Evolutionary conservation across 1,139 yeast genomes (phyloP).

Genomic region (Yamadazyma trypodendri): DNA sequence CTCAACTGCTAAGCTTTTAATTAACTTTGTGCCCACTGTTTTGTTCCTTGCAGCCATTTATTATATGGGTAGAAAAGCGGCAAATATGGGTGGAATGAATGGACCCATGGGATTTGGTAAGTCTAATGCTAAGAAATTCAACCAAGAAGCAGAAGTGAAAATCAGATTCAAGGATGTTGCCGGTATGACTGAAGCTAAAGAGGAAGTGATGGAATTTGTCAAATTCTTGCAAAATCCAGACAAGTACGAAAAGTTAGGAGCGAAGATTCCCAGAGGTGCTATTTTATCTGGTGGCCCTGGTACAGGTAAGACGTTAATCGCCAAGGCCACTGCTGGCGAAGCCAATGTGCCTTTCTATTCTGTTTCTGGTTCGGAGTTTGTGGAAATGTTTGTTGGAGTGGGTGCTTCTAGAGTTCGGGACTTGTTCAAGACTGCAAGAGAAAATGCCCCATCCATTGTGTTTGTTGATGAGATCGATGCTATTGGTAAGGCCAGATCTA

Average conservation of each 20-base stretch:
- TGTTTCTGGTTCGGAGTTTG: constrained; percentile 97
- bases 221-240: constrained; percentile 85
- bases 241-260: constrained; percentile 89
- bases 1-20: constrained; percentile 56
- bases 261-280: constrained; percentile 97
- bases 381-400: constrained; percentile 98
- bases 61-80: constrained; percentile 59
- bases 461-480: constrained; percentile 98
- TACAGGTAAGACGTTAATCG: constrained; percentile 95
- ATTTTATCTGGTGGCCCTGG: constrained; percentile 99
- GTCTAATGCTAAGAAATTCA: constrained; percentile 86
- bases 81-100: constrained; percentile 58
- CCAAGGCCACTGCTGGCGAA: constrained; percentile 99
- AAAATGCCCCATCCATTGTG: constrained; percentile 88
- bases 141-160: constrained; percentile 87
- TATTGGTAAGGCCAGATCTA: constrained; percentile 90
- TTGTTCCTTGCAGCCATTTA: constrained; percentile 83
- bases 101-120: constrained; percentile 78
- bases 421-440: constrained; percentile 86
- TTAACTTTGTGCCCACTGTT: constrained; percentile 79
- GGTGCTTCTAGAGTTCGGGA: constrained; percentile 98
- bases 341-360: constrained; percentile 95
- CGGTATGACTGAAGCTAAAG: constrained; percentile 97
- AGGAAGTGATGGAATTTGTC: constrained; percentile 96
- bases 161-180: constrained; percentile 92